phyloP scores from a whole-genome alignment of 1,284 basidiomycete species.

The Ustilago tritici region DNA sequence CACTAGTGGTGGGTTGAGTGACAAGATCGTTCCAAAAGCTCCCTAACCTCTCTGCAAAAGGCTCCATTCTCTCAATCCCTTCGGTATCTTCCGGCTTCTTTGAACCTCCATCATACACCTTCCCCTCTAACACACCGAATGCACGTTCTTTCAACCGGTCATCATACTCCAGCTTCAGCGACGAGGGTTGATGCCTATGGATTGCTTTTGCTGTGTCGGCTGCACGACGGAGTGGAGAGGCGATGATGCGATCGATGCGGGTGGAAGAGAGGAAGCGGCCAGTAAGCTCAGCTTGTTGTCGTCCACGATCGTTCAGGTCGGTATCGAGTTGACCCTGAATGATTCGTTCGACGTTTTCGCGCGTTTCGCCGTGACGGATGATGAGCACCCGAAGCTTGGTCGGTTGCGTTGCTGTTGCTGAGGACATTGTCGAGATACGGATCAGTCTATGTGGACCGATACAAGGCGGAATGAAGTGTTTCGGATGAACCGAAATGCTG shows the following conservation, averaged over 20 bases:
- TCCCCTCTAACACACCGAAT: constrained; percentile 65
- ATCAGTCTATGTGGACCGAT: neutral
- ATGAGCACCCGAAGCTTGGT: constrained; percentile 52
- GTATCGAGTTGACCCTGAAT: constrained; percentile 69
- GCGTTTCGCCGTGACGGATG: constrained; percentile 67
- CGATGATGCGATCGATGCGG: constrained; percentile 58
- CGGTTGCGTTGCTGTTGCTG: neutral
- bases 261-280: constrained; percentile 48
- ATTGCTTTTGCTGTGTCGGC: constrained; percentile 45
- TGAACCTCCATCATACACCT: constrained; percentile 48
- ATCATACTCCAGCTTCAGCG: constrained; percentile 41
- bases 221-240: constrained; percentile 59
- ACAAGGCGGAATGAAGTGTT: neutral
- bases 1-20: neutral
- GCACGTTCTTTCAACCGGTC: constrained; percentile 60
- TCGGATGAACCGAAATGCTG: neutral
- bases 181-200: constrained; percentile 11
- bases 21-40: constrained; percentile 61
- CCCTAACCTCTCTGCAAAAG: constrained; percentile 49
- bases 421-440: neutral
- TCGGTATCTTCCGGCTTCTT: constrained; percentile 58
- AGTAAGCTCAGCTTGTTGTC: constrained; percentile 56
- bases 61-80: constrained; percentile 57
- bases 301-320: constrained; percentile 57
- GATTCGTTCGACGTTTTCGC: constrained; percentile 64